Evolutionary conservation across 2,329 filamentous ascomycete species (phyloP), one percentile per base, ranked within the genome.

Genomic region (Xylaria sp.): DNA sequence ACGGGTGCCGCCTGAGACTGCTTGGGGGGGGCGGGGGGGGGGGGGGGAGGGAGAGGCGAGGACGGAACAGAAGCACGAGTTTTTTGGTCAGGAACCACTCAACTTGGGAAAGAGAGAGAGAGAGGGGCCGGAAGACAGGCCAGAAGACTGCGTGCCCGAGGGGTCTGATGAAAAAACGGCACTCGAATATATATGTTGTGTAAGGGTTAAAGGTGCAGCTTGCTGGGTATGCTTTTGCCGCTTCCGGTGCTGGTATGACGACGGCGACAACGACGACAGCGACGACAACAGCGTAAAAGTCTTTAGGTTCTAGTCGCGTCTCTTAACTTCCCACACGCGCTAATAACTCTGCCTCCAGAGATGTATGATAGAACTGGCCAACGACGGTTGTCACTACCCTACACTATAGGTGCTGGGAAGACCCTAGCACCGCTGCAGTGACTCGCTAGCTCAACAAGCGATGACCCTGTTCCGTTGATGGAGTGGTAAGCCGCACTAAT

Each of bases 401-500:
- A 51, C 61, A 66, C 67, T 69, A 64, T 52, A 58, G 48, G 59
- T 74, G 71, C 76, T 71, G 69, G 76, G 75, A 74, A 67, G 68
- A 77, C 74, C 76, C 75, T 69, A 68, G 75, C 64, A 68, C 61
- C 60, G 66, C 72, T 73, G 73, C 70, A 72, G 68, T 68, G 71
- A 71, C 68, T 67, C 69, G 73, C 69, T 67, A 71, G 71, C 69
- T 71, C 73, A 71, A 75, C 71, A 75, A 73, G 73, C 74, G 73
- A 71, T 71, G 71, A 72, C 75, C 75, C 72, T 74, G 74, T 42
- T 67, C 59, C 68, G 69, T 71, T 72, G 67, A 71, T 72, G 67
- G 69, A 69, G 70, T 66, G 70, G 68, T 71, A 75, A 74, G 72
- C 74, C 72, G 71, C 73, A 74, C 73, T 73, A 76, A 72, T 74